Evolutionary conservation across 805 yeast genomes (phyloP), one percentile per base, ranked within the genome.

Genomic region (Candida morakotiae): DNA sequence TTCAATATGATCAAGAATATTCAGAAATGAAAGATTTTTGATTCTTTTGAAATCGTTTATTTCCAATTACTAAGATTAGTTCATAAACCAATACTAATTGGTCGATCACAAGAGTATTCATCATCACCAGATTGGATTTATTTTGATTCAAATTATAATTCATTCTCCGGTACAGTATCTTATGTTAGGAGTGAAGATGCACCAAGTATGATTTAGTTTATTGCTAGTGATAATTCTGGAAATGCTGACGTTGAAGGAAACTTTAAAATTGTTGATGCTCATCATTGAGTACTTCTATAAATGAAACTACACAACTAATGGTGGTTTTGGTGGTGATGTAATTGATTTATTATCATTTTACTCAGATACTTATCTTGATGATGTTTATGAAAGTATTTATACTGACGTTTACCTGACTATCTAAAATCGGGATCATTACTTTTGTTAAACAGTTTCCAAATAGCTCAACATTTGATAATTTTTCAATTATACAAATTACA

Each of bases 81-180:
- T n/a, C n/a, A n/a, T n/a, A n/a, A n/a, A n/a, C n/a, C n/a, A n/a
- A n/a, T n/a, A n/a, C n/a, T n/a, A n/a, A n/a, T n/a, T 53, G 96
- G 96, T 15, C 74, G 83, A 45, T 78, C 89, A n/a, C 62, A 70
- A 10, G 87, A 86, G 56, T 77, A 89, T 54, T 75, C 95, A 1
- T 91, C 98, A 2, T 69, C 93, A 39, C 98, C 98, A 26, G 82
- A 78, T 53, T 93, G 98, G 98, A 66, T 87, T 35, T 60, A 63
- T 37, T 93, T 91, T 54, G 81, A 87, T 52, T 51, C 73, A 4
- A 64, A 66, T 38, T 67, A 69, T 26, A 64, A 87, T 45, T 73
- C 84, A 15, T 91, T 88, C 59, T 69, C 78, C 29, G 98, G 98
- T 22, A 81, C 82, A 1, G 91, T 96, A 1, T 98, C 98, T 9